These are phyloP conservation scores for Epichloe festucae DNA, from an alignment of 2,329 filamentous ascomycete genomes.

Conservation along the genomic window DNA sequence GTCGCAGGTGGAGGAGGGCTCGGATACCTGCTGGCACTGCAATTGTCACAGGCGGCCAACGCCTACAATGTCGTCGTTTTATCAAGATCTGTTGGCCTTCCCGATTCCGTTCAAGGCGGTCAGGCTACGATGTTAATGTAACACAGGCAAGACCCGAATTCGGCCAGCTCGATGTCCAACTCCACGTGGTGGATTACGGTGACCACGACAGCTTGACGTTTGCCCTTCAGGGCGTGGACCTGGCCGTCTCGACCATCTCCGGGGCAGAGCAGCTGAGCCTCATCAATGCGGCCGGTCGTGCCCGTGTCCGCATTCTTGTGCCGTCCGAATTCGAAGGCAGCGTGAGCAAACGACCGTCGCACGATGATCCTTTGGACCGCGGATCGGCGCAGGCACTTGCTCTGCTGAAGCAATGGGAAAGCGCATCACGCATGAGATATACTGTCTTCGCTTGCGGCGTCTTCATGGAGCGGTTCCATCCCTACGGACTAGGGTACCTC, in stretches of 20 bases:
- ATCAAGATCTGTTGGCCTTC: slow-evolving; percentile 34
- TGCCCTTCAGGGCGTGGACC: slow-evolving; percentile 57
- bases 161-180: slow-evolving; percentile 46
- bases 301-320: slow-evolving; percentile 54
- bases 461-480: slow-evolving; percentile 63
- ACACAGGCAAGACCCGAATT: slow-evolving; percentile 41
- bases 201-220: slow-evolving; percentile 45
- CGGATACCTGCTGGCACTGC: slow-evolving; percentile 33
- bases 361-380: slow-evolving; percentile 47
- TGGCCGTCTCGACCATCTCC: slow-evolving; percentile 62
- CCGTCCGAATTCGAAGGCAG: slow-evolving; percentile 65
- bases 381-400: slow-evolving; percentile 43
- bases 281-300: slow-evolving; percentile 56
- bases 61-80: slow-evolving; percentile 59
- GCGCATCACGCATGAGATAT: slow-evolving; percentile 43
- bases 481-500: slow-evolving; percentile 47
- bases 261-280: slow-evolving; percentile 54
- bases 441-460: slow-evolving; percentile 63
- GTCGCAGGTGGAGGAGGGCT: slow-evolving; percentile 34
- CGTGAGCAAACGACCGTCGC: slow-evolving; percentile 36
- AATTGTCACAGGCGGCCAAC: slow-evolving; percentile 42
- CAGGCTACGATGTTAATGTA: slow-evolving; percentile 10
- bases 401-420: slow-evolving; percentile 40
- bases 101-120: not conserved
- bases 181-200: slow-evolving; percentile 55